phyloP scores from a whole-genome alignment of 163 green algal species.

The Trebouxiophyceae sp. region DNA sequence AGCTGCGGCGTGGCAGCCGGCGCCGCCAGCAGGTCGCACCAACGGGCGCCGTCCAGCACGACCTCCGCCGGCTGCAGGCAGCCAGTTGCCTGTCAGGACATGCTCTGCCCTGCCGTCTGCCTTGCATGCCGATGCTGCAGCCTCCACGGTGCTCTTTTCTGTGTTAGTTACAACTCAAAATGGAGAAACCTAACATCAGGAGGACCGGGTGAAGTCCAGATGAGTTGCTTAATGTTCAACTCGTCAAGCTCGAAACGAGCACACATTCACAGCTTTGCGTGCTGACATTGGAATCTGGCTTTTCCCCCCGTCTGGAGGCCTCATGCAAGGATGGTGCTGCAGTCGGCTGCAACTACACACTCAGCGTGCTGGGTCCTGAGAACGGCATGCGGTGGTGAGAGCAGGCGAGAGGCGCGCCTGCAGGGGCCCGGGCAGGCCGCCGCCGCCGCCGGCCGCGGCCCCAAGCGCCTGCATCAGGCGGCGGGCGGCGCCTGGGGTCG shows the following conservation, averaged over 20 bases:
- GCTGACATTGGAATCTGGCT: no score
- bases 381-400: background rate
- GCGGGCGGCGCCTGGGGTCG: background rate
- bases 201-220: background rate
- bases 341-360: no score
- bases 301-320: no score
- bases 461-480: background rate
- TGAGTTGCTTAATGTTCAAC: no score
- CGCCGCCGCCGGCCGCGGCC: no score
- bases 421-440: background rate
- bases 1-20: background rate
- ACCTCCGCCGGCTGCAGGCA: no score
- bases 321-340: no score
- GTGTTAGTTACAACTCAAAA: background rate
- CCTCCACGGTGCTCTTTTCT: background rate
- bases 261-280: no score
- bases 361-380: no score
- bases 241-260: no score
- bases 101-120: no score
- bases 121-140: background rate
- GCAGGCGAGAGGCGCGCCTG: background rate
- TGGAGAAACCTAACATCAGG: background rate
- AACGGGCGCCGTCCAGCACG: background rate
- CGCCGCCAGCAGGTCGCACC: background rate
- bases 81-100: no score